Evolutionary conservation across 306 rosid genomes (phyloP), one percentile per base, ranked within the genome.

Genomic region (Arachis stenosperma): DNA sequence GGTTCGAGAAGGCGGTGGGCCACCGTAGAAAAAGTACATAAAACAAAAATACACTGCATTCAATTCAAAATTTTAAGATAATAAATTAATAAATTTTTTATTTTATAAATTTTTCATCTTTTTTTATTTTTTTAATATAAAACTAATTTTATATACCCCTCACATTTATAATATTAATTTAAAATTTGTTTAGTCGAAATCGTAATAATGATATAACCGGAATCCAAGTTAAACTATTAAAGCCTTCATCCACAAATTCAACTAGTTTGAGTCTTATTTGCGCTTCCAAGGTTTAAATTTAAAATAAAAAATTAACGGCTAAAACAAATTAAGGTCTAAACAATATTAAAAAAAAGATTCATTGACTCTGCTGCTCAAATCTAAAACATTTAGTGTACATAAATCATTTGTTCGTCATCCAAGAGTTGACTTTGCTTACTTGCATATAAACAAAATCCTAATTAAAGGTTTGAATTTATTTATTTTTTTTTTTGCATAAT

Each of bases 351-450:
- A 22, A 33, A 33, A 33, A 33, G 2, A 33, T 61, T n/a, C 51
- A 36, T 78, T 73, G 79, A 74, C 67, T 67, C 0, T 4, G 39
- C 37, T 44, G 15, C 39, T 22, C 52, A 60, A 60, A 59, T 72
- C 74, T 48, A 63, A 53, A 65, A 75, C 27, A 75, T 33, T 36
- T 14, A 29, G 15, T 43, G 46, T 22, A 68, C 14, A 48, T 43
- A 22, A 17, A 11, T 75, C 74, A 65, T 70, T 73, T n/a, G 15
- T 58, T 61, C 69, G 66, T 80, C 80, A 64, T 78, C 70, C 65
- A 57, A 70, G 74, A 81, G 84, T 70, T 81, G 84, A 81, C 81
- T 75, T 81, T 41, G 78, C 60, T 70, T 65, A 81, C 65, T 75
- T 70, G 78, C 70, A 22, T 36, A 14, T 51, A 60, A 67, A 73